phyloP scores from a whole-genome alignment of 768 basidiomycete genomes.

The Pulveroboletus sp. region DNA sequence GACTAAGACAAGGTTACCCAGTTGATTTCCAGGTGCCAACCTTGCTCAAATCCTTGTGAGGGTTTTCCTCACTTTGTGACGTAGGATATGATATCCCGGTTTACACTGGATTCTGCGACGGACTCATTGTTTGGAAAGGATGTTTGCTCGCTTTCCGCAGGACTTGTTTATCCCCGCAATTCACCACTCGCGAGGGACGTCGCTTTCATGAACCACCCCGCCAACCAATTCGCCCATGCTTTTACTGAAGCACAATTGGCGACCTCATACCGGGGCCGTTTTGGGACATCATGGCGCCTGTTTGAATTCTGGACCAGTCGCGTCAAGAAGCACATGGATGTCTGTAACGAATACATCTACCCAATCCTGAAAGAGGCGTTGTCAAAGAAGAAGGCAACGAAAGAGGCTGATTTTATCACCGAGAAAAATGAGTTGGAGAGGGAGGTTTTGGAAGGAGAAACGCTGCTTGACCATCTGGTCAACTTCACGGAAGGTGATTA shows the following conservation, averaged over 20 bases:
- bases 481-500: slow-evolving; percentile 26
- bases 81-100: slow-evolving; percentile 51
- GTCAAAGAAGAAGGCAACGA: slow-evolving; percentile 31
- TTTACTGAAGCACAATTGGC: slow-evolving; percentile 47
- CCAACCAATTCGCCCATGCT: slow-evolving; percentile 44
- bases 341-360: slow-evolving; percentile 49
- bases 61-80: neutral
- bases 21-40: slow-evolving; percentile 52
- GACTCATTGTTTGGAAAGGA: slow-evolving; percentile 54
- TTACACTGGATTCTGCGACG: slow-evolving; percentile 57
- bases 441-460: slow-evolving; percentile 22
- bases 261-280: slow-evolving; percentile 36
- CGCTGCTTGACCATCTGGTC: slow-evolving; percentile 30
- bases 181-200: slow-evolving; percentile 9
- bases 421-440: slow-evolving; percentile 6
- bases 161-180: slow-evolving; percentile 44
- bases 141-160: slow-evolving; percentile 43
- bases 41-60: neutral
- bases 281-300: slow-evolving; percentile 48
- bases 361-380: slow-evolving; percentile 50
- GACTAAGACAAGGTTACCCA: slow-evolving; percentile 44
- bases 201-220: slow-evolving; percentile 27
- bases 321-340: slow-evolving; percentile 41
- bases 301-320: slow-evolving; percentile 50
- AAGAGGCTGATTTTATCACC: slow-evolving; percentile 19